Evolutionary conservation across 192 early-diverging fungal species (phyloP).

Genomic region (Linnemannia zychae): DNA sequence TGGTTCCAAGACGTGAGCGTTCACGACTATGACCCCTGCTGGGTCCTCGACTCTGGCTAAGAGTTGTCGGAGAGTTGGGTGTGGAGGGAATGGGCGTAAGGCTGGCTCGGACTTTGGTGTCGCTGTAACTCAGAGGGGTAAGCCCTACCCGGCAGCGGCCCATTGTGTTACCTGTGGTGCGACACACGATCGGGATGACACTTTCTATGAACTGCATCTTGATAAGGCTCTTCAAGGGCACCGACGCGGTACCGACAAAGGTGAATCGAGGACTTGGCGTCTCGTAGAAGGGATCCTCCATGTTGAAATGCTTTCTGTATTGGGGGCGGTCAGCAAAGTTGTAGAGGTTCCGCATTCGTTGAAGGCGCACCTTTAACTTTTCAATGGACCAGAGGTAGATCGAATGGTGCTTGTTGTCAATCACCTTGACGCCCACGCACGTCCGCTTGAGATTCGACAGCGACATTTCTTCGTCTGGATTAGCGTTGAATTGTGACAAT

Average conservation of each 20-base stretch:
- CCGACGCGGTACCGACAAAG: conserved; percentile 65
- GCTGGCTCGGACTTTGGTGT: conserved; percentile 16
- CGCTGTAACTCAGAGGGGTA: conserved; percentile 52
- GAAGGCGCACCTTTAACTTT: conserved; percentile 68
- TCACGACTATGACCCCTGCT: conserved; percentile 51
- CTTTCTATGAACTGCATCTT: conserved; percentile 62
- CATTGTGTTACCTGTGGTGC: conserved; percentile 58
- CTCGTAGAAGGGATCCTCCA: conserved; percentile 74
- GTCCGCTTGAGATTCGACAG: conserved; percentile 60
- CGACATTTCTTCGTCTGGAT: conserved; percentile 62
- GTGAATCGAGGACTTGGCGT: conserved; percentile 65
- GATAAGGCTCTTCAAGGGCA: conserved; percentile 58
- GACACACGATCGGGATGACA: conserved; percentile 58
- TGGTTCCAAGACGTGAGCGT: conserved; percentile 12
- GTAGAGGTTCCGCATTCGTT: conserved; percentile 79
- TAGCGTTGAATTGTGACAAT: conserved; percentile 62
- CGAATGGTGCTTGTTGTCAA: conserved; percentile 66
- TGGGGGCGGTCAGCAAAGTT: conserved; percentile 69
- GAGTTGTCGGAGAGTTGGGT: conserved; percentile 36
- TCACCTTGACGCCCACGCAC: conserved; percentile 67
- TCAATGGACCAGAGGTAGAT: conserved; percentile 77
- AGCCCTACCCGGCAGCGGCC: conserved; percentile 60
- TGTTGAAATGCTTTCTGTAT: conserved; percentile 68
- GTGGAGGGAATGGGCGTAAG: conserved; percentile 17
- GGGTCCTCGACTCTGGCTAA: conserved; percentile 23